These are phyloP conservation scores for Medicago arabica DNA, from an alignment of 306 rosid species.

Conservation along the genomic window DNA sequence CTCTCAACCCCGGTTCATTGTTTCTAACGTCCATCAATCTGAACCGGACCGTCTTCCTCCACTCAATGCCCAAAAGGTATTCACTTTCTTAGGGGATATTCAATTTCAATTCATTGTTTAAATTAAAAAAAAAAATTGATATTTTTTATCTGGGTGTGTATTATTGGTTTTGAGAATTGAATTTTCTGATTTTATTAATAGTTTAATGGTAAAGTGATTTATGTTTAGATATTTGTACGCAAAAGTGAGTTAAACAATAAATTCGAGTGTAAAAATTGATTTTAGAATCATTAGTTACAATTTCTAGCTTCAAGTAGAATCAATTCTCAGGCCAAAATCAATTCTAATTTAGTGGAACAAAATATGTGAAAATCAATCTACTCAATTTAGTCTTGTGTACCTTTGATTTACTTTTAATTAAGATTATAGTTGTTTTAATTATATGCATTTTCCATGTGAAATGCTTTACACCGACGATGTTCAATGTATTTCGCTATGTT, in stretches of 20 bases:
- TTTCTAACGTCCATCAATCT: slow-evolving; percentile 31
- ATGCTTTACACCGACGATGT: no score
- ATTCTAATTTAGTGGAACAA: no score
- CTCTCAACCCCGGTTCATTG: not conserved
- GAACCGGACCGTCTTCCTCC: slow-evolving; percentile 48
- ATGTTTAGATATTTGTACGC: no score
- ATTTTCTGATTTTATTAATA: not conserved
- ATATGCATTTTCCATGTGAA: no score
- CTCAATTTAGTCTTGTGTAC: not conserved
- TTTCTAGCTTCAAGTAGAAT: no score
- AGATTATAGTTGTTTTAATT: no score
- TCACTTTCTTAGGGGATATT: not conserved
- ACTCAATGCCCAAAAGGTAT: slow-evolving; percentile 38
- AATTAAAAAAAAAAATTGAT: not conserved
- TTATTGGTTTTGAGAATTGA: not conserved
- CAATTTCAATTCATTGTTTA: slow-evolving; percentile 7
- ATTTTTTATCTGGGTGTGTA: not conserved
- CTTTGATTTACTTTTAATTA: not conserved
- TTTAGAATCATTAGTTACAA: no score
- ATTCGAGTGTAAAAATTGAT: no score
- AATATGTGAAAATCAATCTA: not conserved
- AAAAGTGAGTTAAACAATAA: no score
- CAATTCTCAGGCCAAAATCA: no score
- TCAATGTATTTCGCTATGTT: no score
- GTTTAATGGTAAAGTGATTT: no score